These are phyloP conservation scores for Scheffersomyces illinoinensis DNA, from an alignment of 1,139 yeast species.

Conservation along the genomic window DNA sequence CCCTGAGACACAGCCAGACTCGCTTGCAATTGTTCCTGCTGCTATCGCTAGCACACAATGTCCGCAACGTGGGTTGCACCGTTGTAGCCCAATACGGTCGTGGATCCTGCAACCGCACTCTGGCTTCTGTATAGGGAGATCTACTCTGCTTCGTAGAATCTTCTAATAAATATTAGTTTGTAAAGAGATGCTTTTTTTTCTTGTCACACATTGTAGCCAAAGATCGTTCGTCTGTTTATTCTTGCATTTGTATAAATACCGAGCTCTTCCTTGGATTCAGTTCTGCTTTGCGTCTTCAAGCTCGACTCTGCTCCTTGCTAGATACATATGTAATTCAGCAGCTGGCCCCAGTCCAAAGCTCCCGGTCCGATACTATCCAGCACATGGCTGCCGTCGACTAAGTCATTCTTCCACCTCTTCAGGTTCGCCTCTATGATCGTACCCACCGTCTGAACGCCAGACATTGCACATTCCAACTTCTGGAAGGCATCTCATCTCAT, in stretches of 20 bases:
- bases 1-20: neutral
- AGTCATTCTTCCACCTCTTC: neutral
- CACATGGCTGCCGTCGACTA: neutral
- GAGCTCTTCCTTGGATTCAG: neutral
- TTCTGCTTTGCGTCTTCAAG: neutral
- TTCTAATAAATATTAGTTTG: neutral
- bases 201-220: neutral
- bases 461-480: neutral
- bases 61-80: neutral
- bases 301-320: too few relatives aligned
- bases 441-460: neutral
- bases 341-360: neutral
- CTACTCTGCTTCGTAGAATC: neutral
- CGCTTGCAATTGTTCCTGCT: neutral
- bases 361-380: neutral
- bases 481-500: neutral
- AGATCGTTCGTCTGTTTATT: neutral
- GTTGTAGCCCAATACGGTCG: neutral
- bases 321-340: neutral
- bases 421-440: neutral
- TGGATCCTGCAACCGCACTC: neutral
- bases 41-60: neutral
- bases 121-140: neutral
- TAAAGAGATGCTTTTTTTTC: neutral
- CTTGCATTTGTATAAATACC: neutral